A percentile compares a stretch with the other conserved stretches of the same genome.
phyloP scores from a whole-genome alignment of 257 asterid species.

The Nemophila menziesii region DNA sequence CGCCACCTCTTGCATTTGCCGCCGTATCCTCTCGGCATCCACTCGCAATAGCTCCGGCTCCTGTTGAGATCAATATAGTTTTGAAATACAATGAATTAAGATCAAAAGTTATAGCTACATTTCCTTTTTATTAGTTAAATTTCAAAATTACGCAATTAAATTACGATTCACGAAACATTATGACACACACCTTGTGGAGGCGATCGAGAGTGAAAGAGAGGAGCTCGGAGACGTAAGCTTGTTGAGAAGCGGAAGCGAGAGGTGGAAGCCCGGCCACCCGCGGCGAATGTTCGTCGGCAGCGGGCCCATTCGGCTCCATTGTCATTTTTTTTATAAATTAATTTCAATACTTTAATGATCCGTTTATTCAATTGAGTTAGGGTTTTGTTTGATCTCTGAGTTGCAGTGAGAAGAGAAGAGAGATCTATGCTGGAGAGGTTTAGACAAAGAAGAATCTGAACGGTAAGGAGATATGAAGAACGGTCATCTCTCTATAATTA shows the following conservation, averaged over 20 bases:
- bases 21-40: conserved; percentile 88
- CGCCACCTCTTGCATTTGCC: conserved; percentile 99
- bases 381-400: conserved; percentile 1
- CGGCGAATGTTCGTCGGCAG: conserved; percentile 30
- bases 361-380: background rate
- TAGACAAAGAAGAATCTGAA: background rate
- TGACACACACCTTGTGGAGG: conserved; percentile 61
- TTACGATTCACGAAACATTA: background rate
- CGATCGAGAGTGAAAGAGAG: conserved; percentile 97
- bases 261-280: conserved; percentile 53
- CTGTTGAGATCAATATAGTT: conserved; percentile 15
- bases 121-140: background rate
- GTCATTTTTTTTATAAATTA: conserved; percentile 7
- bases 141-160: background rate
- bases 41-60: conserved; percentile 92
- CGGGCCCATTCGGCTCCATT: conserved; percentile 49
- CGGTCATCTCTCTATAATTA: background rate
- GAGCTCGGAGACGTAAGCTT: conserved; percentile 85
- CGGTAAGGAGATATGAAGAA: background rate
- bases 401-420: background rate
- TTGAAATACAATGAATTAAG: background rate
- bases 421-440: too few species aligned
- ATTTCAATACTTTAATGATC: background rate
- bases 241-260: conserved; percentile 81
- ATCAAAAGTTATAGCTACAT: background rate